Evolutionary conservation across 2,329 filamentous ascomycete genomes (phyloP).

Genomic region (Monosporascus sp.): DNA sequence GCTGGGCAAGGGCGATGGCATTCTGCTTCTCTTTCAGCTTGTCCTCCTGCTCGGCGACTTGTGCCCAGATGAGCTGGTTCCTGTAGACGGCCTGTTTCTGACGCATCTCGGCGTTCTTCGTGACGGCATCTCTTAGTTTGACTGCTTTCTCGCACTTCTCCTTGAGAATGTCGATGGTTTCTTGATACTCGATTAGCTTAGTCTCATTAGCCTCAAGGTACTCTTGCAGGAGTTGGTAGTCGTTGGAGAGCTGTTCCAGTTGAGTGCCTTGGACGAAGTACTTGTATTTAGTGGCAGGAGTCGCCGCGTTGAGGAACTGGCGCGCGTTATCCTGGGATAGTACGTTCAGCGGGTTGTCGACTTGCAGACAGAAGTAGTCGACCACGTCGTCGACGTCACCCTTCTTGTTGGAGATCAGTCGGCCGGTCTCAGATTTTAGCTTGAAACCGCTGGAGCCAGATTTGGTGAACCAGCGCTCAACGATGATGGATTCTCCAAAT

Average conservation of each 20-base stretch:
- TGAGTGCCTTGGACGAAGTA: conserved; percentile 96
- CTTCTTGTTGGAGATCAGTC: conserved; percentile 75
- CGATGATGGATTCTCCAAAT: conserved; percentile 78
- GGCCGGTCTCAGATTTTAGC: conserved; percentile 67
- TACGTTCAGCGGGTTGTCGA: conserved; percentile 95
- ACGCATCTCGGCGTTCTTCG: conserved; percentile 61
- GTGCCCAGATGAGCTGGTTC: conserved; percentile 77
- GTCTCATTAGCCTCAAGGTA: conserved; percentile 66
- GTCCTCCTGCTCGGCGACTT: conserved; percentile 72
- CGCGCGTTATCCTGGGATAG: conserved; percentile 92
- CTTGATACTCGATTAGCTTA: conserved; percentile 55
- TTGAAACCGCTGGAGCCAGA: conserved; percentile 77
- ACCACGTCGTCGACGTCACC: conserved; percentile 86
- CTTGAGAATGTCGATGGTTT: conserved; percentile 59
- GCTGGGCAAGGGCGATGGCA: conserved; percentile 21
- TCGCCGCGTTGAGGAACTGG: conserved; percentile 84
- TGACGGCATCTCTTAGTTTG: conserved; percentile 58
- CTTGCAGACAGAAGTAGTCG: conserved; percentile 88
- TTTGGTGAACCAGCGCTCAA: conserved; percentile 84
- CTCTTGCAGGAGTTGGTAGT: conserved; percentile 81
- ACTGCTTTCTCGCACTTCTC: conserved; percentile 56
- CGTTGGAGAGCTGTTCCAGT: conserved; percentile 83
- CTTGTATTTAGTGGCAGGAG: conserved; percentile 81
- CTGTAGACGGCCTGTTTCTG: conserved; percentile 53
- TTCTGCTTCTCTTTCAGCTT: conserved; percentile 32